Evolutionary conservation across 257 asterid genomes (phyloP).

Genomic region (Solanum clarkiae): DNA sequence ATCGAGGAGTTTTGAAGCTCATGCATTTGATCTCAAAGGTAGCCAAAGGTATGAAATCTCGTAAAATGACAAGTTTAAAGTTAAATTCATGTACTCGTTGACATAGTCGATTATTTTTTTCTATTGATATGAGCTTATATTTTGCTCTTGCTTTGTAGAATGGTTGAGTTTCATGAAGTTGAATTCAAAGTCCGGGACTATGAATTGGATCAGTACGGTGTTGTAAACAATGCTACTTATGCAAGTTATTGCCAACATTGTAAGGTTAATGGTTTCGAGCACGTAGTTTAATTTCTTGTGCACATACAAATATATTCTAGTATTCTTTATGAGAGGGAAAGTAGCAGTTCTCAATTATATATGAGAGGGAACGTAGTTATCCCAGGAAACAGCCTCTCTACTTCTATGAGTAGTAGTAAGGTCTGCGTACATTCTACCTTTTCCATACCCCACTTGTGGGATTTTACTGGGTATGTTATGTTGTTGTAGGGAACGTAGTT

Average conservation of each 20-base stretch:
- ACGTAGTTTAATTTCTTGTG: too few relatives aligned
- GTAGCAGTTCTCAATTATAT: too few relatives aligned
- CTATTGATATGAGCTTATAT: background rate
- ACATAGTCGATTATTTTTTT: background rate
- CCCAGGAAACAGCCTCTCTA: too few relatives aligned
- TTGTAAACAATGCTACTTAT: slow-evolving; percentile 77
- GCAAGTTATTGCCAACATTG: slow-evolving; percentile 94
- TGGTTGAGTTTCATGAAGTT: slow-evolving; percentile 53
- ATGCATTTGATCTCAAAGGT: slow-evolving; percentile 39
- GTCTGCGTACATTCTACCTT: too few relatives aligned
- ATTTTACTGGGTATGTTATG: too few relatives aligned
- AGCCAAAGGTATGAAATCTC: slow-evolving; percentile 42
- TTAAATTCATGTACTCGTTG: background rate
- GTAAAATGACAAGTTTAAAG: too few relatives aligned
- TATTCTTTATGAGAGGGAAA: too few relatives aligned
- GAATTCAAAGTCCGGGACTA: slow-evolving; percentile 86
- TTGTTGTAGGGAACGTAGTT: too few relatives aligned
- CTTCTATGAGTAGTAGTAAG: too few relatives aligned
- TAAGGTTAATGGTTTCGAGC: slow-evolving; percentile 13
- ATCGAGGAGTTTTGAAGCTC: slow-evolving; percentile 13
- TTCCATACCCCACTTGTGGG: too few relatives aligned
- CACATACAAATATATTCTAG: too few relatives aligned
- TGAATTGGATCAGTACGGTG: slow-evolving; percentile 90
- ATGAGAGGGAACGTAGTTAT: too few relatives aligned
- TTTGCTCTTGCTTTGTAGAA: slow-evolving; percentile 27